Conservation (phyloP, 306 rosid species). For the Nissolia schottii region DNA sequence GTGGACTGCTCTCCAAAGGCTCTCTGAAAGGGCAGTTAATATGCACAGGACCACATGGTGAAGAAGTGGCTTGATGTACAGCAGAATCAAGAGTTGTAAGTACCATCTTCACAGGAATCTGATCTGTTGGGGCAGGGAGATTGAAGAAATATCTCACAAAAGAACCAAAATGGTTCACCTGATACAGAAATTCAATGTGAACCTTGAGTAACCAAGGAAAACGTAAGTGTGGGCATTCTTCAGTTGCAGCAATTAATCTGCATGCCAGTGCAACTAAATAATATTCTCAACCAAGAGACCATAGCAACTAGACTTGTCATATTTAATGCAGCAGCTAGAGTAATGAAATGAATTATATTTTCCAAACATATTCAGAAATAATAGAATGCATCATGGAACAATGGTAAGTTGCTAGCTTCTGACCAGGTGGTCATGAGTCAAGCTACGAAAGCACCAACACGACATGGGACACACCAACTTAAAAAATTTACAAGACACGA, state of each 20-base stretch:
- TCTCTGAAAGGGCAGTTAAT: conserved; percentile 89
- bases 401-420: background rate
- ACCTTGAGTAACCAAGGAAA: conserved; percentile 22
- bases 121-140: conserved; percentile 84
- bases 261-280: conserved; percentile 13
- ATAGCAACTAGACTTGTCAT: background rate
- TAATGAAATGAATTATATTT: background rate
- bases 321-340: background rate
- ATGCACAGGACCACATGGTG: conserved; percentile 90
- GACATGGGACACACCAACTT: too few species aligned
- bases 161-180: conserved; percentile 96
- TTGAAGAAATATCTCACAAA: conserved; percentile 88
- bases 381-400: background rate
- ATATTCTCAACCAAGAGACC: background rate
- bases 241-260: conserved; percentile 7
- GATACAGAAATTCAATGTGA: conserved; percentile 18
- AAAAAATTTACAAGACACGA: too few species aligned
- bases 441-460: too few species aligned
- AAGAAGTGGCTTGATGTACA: conserved; percentile 72
- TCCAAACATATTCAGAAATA: background rate
- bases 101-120: conserved; percentile 70
- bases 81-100: conserved; percentile 95
- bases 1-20: conserved; percentile 80
- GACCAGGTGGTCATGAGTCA: background rate
- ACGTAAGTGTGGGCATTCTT: background rate